These are phyloP conservation scores for Raffaelea arxii DNA, from an alignment of 2,329 filamentous ascomycete genomes.

Conservation along the genomic window DNA sequence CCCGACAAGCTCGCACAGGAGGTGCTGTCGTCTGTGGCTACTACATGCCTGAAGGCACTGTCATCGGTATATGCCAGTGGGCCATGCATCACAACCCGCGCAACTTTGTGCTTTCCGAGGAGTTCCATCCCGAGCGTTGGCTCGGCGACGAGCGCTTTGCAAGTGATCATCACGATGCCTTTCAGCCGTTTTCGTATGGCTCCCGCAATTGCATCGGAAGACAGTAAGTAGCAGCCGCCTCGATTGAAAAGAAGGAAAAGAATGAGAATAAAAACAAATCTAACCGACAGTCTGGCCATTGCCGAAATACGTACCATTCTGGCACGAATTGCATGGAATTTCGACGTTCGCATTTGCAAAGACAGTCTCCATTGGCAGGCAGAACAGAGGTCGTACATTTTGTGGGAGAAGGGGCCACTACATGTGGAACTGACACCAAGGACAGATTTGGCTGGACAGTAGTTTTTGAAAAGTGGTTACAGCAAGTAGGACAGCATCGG, in stretches of 20 bases:
- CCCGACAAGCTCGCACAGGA: conserved; percentile 13
- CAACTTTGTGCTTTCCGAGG: conserved; percentile 26
- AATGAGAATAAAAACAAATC: neutral
- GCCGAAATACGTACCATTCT: conserved; percentile 40
- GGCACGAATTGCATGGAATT: conserved; percentile 36
- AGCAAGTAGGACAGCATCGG: no score
- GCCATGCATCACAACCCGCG: conserved; percentile 24
- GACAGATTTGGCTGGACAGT: conserved; percentile 5
- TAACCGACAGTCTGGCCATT: conserved; percentile 31
- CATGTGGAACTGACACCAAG: conserved; percentile 13
- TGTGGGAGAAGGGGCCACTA: conserved; percentile 31
- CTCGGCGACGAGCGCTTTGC: conserved; percentile 27
- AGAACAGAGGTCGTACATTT: conserved; percentile 25
- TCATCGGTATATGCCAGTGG: conserved; percentile 17
- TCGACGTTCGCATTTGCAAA: conserved; percentile 32
- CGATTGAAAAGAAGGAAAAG: neutral
- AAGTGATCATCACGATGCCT: conserved; percentile 29
- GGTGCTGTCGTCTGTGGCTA: conserved; percentile 4
- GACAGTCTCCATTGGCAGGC: conserved; percentile 27
- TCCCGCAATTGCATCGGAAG: conserved; percentile 40
- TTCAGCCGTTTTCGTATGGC: conserved; percentile 38
- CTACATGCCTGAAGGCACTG: conserved; percentile 12
- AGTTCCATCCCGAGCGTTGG: conserved; percentile 40
- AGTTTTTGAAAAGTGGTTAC: no score
- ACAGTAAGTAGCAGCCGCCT: conserved; percentile 27